Percentiles rank a stretch among this genome's conserved stretches.
phyloP scores from a whole-genome alignment of 1,284 basidiomycete genomes.

The Ganoderma boninense region DNA sequence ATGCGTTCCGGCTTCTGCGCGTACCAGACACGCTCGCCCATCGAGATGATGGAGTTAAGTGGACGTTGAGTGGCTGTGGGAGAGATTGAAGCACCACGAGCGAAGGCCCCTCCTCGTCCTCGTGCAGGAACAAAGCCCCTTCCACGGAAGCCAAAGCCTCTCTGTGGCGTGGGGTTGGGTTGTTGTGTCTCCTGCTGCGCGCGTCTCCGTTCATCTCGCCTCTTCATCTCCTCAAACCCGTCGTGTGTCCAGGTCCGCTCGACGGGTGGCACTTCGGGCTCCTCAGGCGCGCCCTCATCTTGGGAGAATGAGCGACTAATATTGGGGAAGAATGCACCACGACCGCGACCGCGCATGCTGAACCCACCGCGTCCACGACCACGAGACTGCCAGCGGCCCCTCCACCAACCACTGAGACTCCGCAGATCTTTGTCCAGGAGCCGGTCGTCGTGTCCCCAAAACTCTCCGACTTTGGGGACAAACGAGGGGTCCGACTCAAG shows the following conservation, averaged over 20 bases:
- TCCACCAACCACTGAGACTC: conserved; percentile 84
- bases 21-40: conserved; percentile 65
- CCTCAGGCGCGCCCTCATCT: conserved; percentile 29
- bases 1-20: conserved; percentile 77
- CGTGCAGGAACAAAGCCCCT: conserved; percentile 46
- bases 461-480: conserved; percentile 86
- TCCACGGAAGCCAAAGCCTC: conserved; percentile 46
- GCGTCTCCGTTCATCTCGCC: conserved; percentile 68
- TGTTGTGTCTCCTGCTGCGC: conserved; percentile 35
- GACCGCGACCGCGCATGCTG: conserved; percentile 59
- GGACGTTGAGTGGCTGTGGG: conserved; percentile 37
- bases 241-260: conserved; percentile 82
- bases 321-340: conserved; percentile 47
- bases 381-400: conserved; percentile 76
- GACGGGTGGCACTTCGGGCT: conserved; percentile 58
- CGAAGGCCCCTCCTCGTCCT: conserved; percentile 54
- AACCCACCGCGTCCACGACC: conserved; percentile 65
- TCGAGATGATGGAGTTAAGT: conserved; percentile 40
- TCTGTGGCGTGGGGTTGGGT: conserved; percentile 42
- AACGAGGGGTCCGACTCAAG: conserved; percentile 85
- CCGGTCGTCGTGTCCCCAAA: conserved; percentile 93
- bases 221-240: conserved; percentile 85
- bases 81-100: conserved; percentile 38
- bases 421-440: conserved; percentile 77
- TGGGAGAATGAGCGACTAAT: conserved; percentile 25